Conservation (phyloP, 2,329 filamentous ascomycete genomes). For the Lomentospora prolificans region DNA sequence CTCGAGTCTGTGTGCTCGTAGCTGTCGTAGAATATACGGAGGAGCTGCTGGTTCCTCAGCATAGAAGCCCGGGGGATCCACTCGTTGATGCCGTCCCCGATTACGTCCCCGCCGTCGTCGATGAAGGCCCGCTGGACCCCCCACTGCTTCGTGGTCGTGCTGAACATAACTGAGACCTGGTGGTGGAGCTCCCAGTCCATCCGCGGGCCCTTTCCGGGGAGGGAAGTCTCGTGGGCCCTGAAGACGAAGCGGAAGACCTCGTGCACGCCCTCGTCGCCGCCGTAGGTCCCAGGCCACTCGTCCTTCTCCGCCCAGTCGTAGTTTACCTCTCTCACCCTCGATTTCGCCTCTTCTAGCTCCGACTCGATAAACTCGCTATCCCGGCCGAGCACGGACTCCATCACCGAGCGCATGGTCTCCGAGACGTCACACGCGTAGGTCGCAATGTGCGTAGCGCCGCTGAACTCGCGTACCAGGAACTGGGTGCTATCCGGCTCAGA, state of each 20-base stretch:
- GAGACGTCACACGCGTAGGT: background rate
- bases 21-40: background rate
- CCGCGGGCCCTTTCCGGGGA: background rate
- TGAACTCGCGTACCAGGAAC: background rate
- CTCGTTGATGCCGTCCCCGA: background rate
- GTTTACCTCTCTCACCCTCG: background rate
- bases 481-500: background rate
- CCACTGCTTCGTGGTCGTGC: background rate
- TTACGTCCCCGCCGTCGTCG: background rate
- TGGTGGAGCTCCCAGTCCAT: background rate
- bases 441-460: background rate
- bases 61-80: background rate
- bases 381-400: conserved; percentile 13
- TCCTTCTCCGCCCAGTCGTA: background rate
- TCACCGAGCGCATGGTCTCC: background rate
- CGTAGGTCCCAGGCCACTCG: background rate
- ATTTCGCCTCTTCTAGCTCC: background rate
- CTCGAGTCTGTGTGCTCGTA: background rate
- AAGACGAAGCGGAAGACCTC: conserved; percentile 4
- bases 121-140: background rate
- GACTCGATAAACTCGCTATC: conserved; percentile 8
- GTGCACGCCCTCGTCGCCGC: background rate
- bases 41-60: conserved; percentile 1
- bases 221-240: background rate
- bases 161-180: conserved; percentile 3